Percentiles rank a stretch among this genome's conserved stretches.
Evolutionary conservation across 257 asterid species (phyloP).

Genomic region (Penstemon newberryi): DNA sequence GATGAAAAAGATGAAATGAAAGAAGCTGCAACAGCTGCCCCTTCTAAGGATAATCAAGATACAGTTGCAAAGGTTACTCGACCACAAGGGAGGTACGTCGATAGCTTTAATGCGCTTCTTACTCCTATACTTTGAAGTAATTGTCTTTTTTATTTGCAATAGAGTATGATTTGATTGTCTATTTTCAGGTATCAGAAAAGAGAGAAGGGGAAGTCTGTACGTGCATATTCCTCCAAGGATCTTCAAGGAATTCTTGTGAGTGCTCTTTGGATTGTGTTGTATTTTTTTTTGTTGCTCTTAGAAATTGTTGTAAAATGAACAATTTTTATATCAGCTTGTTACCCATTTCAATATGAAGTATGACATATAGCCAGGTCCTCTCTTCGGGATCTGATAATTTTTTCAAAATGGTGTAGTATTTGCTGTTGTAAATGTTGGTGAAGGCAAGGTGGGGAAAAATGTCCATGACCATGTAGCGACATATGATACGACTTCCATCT

Average conservation of each 20-base stretch:
- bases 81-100: slow-evolving; percentile 89
- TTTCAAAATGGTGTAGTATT: neutral
- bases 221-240: slow-evolving; percentile 74
- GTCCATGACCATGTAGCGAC: neutral
- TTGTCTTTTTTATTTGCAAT: neutral
- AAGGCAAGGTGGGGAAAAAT: neutral
- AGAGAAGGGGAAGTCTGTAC: slow-evolving; percentile 85
- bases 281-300: slow-evolving; percentile 7
- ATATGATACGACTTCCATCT: neutral
- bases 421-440: neutral
- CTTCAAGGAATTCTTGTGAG: slow-evolving; percentile 97
- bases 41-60: slow-evolving; percentile 36
- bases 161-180: slow-evolving; percentile 17
- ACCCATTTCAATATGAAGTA: slow-evolving; percentile 13
- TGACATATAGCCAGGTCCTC: neutral
- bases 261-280: neutral
- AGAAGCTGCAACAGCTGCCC: slow-evolving; percentile 28
- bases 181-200: slow-evolving; percentile 73
- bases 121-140: neutral
- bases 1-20: slow-evolving; percentile 38
- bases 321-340: neutral
- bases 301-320: neutral
- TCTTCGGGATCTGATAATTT: neutral
- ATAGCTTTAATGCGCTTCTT: neutral
- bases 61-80: slow-evolving; percentile 64